These are phyloP conservation scores for Cryphonectria radicalis DNA, from an alignment of 2,329 filamentous ascomycete genomes.

Conservation along the genomic window DNA sequence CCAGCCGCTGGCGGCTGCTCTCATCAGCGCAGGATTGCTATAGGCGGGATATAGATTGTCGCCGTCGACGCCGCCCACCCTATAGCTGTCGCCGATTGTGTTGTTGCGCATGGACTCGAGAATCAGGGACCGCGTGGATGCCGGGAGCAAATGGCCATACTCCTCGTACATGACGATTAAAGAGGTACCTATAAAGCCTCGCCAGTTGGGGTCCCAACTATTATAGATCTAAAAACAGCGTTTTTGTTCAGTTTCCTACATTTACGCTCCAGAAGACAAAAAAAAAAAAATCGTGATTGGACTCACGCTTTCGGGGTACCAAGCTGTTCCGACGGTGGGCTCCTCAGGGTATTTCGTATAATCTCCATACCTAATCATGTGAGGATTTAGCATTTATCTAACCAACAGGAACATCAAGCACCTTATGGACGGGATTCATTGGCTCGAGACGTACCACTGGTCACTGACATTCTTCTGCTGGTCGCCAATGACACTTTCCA, in stretches of 20 bases:
- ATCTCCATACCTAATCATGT: constrained; percentile 45
- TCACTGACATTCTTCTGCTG: constrained; percentile 56
- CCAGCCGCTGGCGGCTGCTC: constrained; percentile 65
- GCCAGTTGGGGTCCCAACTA: constrained; percentile 68
- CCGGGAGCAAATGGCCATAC: constrained; percentile 51
- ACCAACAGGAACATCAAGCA: too few species aligned
- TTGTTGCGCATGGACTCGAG: constrained; percentile 58
- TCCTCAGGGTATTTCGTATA: constrained; percentile 62
- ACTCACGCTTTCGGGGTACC: constrained; percentile 44
- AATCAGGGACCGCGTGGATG: constrained; percentile 47
- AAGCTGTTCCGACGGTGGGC: constrained; percentile 56
- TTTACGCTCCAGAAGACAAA: background rate
- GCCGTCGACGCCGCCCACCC: constrained; percentile 61
- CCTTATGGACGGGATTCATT: too few species aligned
- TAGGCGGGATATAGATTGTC: constrained; percentile 68
- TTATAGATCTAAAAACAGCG: constrained; percentile 49
- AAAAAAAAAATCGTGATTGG: too few species aligned
- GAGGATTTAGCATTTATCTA: too few species aligned
- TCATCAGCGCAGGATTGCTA: constrained; percentile 64
- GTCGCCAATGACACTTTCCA: constrained; percentile 55
- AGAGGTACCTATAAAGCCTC: constrained; percentile 64
- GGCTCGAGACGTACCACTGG: constrained; percentile 53
- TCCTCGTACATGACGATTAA: constrained; percentile 64
- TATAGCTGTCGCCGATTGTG: constrained; percentile 63
- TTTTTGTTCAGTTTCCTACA: too few species aligned